These are phyloP conservation scores for Tylopilus subfusipes DNA, from an alignment of 768 basidiomycete genomes.

Conservation along the genomic window DNA sequence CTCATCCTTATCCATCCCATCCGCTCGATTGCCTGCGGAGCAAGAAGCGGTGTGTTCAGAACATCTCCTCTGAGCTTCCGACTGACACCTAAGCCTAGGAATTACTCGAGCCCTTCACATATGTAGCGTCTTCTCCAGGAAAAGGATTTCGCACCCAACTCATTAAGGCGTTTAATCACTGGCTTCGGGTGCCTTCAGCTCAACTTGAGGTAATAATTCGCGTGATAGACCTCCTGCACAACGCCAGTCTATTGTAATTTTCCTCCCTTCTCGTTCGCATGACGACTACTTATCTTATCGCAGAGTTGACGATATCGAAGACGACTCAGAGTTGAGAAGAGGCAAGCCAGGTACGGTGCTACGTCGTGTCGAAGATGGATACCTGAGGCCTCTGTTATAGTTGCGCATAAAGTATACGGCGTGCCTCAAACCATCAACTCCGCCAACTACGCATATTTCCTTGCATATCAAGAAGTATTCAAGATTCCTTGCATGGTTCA, in stretches of 20 bases:
- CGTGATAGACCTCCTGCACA: conserved; percentile 89
- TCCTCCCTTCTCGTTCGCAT: neutral
- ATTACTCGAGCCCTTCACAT: conserved; percentile 84
- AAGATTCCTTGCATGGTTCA: conserved; percentile 17
- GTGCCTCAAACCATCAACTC: conserved; percentile 95
- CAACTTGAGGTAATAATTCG: conserved; percentile 71
- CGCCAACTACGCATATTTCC: conserved; percentile 96
- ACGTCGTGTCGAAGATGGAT: neutral
- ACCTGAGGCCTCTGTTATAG: conserved; percentile 34
- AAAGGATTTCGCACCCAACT: conserved; percentile 88
- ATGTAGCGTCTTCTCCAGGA: conserved; percentile 79
- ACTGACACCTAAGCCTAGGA: conserved; percentile 27
- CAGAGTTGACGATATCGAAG: conserved; percentile 96
- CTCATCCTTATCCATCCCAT: conserved; percentile 30
- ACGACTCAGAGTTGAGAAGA: conserved; percentile 80
- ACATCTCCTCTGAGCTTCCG: neutral
- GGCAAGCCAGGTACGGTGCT: conserved; percentile 69
- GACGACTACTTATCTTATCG: neutral
- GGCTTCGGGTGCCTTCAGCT: conserved; percentile 79
- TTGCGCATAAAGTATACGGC: conserved; percentile 97
- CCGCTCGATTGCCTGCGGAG: conserved; percentile 13
- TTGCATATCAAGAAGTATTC: conserved; percentile 82
- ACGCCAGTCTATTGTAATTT: conserved; percentile 82
- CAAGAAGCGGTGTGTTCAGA: conserved; percentile 25
- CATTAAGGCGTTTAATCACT: conserved; percentile 87